Conservation (phyloP, 2,329 filamentous ascomycete genomes). For the Aspergillus sojae region DNA sequence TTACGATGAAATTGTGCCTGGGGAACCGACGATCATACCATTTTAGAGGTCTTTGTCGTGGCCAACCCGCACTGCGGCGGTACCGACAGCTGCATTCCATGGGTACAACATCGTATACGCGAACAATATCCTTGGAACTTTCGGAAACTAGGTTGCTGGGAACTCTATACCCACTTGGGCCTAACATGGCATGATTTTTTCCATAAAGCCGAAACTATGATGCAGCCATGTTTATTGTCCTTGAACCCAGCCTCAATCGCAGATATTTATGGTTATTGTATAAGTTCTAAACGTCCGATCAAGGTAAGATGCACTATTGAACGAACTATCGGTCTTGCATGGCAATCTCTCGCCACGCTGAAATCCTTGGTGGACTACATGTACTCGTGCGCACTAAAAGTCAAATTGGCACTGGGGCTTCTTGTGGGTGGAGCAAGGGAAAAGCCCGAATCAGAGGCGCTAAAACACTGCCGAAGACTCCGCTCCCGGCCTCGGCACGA, state of each 20-base stretch:
- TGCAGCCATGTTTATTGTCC: neutral
- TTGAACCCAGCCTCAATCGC: neutral
- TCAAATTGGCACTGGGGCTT: neutral
- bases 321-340: neutral
- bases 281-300: neutral
- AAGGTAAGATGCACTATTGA: neutral
- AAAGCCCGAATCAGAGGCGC: slow-evolving; percentile 3
- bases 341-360: neutral
- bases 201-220: neutral
- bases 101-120: neutral
- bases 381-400: neutral
- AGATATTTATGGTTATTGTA: neutral
- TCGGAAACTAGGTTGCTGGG: neutral
- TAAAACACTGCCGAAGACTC: neutral
- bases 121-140: neutral
- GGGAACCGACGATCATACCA: neutral
- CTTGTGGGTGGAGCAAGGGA: neutral
- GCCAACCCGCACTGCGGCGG: neutral
- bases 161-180: neutral
- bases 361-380: neutral
- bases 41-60: neutral
- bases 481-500: neutral
- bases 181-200: neutral
- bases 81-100: neutral
- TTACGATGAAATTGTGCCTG: neutral